Base-by-base conservation (phyloP, 805 yeast genomes). In the Groenewaldozyma tartarivorans region DNA sequence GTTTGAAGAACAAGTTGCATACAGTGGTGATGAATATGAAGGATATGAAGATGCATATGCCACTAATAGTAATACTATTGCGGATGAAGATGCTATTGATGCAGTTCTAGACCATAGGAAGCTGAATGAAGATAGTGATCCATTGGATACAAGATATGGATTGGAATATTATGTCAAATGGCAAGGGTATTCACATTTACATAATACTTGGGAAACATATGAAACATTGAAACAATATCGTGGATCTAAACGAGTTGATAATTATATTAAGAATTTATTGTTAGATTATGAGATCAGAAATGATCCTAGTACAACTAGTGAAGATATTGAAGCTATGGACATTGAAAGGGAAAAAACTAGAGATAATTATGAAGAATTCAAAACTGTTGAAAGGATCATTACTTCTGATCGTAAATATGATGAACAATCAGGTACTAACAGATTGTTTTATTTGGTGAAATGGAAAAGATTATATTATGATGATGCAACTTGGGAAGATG, bases 401-500 rank as follows among this genome's bases (percentile, higher is more conserved):
- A 87, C 85, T 44, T 77, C 88, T 39, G 84, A 85, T 52, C 77
- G 98, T 58, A 55, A 58, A 11, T 50, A 51, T 4, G 52, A 50
- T 19, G 55, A 50, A 22, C 87, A 77, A 9, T 24, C 29, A 13
- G 87, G 83, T 31, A 71, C 70, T 22, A 75, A 80, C 18, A 78
- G 73, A 41, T 68, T 92, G 47, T 80, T 79, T 56, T 92, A 92
- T 60, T 74, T 81, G 46, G 90, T 88, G 46, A 92, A 92, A 61
- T 92, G 98, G 98, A 80, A 78, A 56, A 73, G 97, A 41, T 70
- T 92, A 20, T 83, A 87, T 53, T 92, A 92, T 56, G 97, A 94
- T 61, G 94, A 84, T 52, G 85, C 95, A 44, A 86, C 97, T 4
- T 92, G 97, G 97, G 99, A 92, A 63, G 75, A 77, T 49, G 96